Conservation (phyloP, 1,139 yeast genomes). For the Taphrina wiesneri region DNA sequence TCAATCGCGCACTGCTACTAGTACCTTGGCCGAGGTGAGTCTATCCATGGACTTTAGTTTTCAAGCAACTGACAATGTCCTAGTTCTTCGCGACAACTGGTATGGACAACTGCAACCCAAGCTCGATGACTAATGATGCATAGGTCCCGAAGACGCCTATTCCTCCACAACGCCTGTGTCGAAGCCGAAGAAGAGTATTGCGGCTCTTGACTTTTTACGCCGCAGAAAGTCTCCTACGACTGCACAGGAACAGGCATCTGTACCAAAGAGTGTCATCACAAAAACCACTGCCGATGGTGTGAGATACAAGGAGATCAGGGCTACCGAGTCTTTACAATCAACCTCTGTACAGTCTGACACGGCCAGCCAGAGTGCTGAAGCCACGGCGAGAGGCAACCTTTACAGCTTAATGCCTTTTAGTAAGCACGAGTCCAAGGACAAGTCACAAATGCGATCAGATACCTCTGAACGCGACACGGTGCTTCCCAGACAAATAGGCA, state of each 20-base stretch:
- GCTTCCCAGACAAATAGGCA: background rate
- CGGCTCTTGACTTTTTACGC: background rate
- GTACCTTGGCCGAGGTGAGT: conserved; percentile 9
- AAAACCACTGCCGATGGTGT: background rate
- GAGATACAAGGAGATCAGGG: background rate
- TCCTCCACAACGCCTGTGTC: background rate
- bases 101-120: background rate
- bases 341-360: background rate
- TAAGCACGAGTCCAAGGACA: background rate
- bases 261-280: background rate
- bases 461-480: background rate
- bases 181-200: background rate
- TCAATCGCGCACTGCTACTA: background rate
- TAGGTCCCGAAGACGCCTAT: conserved; percentile 4
- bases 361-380: background rate
- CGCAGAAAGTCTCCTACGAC: background rate
- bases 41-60: no score
- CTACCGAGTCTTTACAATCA: background rate
- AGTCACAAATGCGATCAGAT: no score
- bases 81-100: conserved; percentile 17
- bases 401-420: background rate
- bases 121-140: background rate
- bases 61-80: background rate
- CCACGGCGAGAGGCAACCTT: background rate
- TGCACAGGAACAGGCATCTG: background rate